phyloP scores from a whole-genome alignment of 1,284 basidiomycete species.

The Abortiporus biennis region DNA sequence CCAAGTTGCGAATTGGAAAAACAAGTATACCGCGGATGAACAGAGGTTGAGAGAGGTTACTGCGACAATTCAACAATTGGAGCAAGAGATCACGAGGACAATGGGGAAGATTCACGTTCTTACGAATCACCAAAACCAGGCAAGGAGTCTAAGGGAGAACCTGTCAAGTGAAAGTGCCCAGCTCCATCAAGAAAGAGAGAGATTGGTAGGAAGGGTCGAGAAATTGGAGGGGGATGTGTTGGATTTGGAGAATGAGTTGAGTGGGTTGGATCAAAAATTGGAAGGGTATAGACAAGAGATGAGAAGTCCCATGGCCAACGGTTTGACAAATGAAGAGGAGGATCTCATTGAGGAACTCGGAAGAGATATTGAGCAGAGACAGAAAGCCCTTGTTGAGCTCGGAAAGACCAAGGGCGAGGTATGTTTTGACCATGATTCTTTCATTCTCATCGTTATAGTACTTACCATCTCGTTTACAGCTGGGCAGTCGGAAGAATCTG shows the following conservation, averaged over 20 bases:
- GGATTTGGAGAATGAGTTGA: slow-evolving; percentile 70
- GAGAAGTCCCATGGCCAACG: slow-evolving; percentile 68
- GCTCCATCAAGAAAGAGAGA: slow-evolving; percentile 69
- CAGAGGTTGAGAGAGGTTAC: slow-evolving; percentile 72
- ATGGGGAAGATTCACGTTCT: slow-evolving; percentile 73
- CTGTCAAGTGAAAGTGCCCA: slow-evolving; percentile 59
- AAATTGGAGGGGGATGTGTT: slow-evolving; percentile 65
- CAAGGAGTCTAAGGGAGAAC: slow-evolving; percentile 63
- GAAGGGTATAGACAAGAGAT: slow-evolving; percentile 71
- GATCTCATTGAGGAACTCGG: slow-evolving; percentile 64
- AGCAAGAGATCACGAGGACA: slow-evolving; percentile 83
- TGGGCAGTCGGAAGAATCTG: slow-evolving; percentile 73
- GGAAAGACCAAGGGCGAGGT: slow-evolving; percentile 73
- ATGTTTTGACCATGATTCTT: slow-evolving; percentile 19
- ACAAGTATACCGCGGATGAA: slow-evolving; percentile 65
- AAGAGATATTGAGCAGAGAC: slow-evolving; percentile 70
- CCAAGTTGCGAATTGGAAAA: slow-evolving; percentile 72
- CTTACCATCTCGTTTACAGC: slow-evolving; percentile 38
- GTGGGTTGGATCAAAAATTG: slow-evolving; percentile 50
- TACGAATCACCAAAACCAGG: slow-evolving; percentile 67
- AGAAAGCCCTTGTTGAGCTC: slow-evolving; percentile 66
- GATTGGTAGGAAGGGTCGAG: slow-evolving; percentile 53
- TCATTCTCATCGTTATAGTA: slow-evolving; percentile 1
- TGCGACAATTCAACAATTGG: slow-evolving; percentile 59
- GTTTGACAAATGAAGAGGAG: slow-evolving; percentile 72